Conservation (phyloP, 352 stramenopile species). For the Peronosclerospora sorghi region DNA sequence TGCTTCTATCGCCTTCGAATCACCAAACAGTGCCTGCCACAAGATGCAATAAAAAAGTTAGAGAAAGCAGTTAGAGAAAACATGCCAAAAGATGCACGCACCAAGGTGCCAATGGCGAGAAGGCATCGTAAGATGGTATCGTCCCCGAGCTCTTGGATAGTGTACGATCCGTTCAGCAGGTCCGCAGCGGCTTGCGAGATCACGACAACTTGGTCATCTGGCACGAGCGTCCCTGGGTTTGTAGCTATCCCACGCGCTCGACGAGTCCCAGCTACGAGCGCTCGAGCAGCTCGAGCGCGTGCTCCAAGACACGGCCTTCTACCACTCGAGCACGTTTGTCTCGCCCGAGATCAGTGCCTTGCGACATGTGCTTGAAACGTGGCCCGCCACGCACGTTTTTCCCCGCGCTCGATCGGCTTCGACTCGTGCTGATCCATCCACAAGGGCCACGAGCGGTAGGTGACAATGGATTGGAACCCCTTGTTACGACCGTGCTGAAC, state of each 20-base stretch:
- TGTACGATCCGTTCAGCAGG: conserved; percentile 36
- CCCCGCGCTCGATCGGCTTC: conserved; percentile 86
- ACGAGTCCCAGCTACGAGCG: conserved; percentile 37
- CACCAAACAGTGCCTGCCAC: conserved; percentile 27
- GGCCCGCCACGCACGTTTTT: conserved; percentile 75
- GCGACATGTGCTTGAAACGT: conserved; percentile 45
- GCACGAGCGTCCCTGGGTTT: conserved; percentile 18
- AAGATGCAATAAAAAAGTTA: conserved; percentile 1
- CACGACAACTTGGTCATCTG: conserved; percentile 40
- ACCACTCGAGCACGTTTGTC: conserved; percentile 86
- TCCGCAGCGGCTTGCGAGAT: conserved; percentile 41
- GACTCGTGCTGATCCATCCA: conserved; percentile 84
- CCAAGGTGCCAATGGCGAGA: conserved; percentile 53
- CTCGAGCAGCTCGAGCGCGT: conserved; percentile 53
- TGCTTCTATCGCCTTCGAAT: conserved; percentile 34
- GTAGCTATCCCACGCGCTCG: conserved; percentile 31
- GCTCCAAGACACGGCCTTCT: conserved; percentile 79
- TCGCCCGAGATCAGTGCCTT: conserved; percentile 49
- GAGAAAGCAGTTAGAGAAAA: background rate
- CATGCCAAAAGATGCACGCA: conserved; percentile 19
- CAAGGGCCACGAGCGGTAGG: conserved; percentile 46
- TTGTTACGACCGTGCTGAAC: conserved; percentile 27
- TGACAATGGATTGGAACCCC: conserved; percentile 16
- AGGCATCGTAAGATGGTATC: conserved; percentile 62
- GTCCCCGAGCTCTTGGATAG: conserved; percentile 60